phyloP scores from a whole-genome alignment of 192 early-diverging fungal genomes.

The Coemansia sp. region DNA sequence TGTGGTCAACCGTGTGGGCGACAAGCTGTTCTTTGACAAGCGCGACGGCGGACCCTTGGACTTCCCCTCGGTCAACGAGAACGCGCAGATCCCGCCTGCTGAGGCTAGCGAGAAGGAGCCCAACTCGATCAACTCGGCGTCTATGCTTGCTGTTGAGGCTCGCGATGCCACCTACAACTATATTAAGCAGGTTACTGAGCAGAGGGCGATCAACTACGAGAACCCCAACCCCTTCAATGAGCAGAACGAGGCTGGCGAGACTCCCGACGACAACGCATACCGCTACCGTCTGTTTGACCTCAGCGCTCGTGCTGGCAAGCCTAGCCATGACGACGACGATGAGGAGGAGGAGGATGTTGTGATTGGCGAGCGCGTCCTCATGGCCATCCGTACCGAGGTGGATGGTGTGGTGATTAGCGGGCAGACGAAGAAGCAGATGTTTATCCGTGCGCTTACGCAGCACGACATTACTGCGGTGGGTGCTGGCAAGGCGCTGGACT shows the following conservation, averaged over 20 bases:
- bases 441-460: constrained; percentile 87
- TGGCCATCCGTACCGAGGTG: constrained; percentile 88
- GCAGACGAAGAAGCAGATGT: constrained; percentile 58
- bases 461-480: constrained; percentile 87
- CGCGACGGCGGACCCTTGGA: constrained; percentile 81
- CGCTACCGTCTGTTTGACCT: constrained; percentile 90
- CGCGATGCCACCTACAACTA: constrained; percentile 87
- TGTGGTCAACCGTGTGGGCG: constrained; percentile 80
- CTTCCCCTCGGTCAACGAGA: constrained; percentile 93
- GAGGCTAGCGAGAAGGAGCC: constrained; percentile 86
- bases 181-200: constrained; percentile 72
- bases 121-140: constrained; percentile 76
- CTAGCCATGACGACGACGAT: not conserved
- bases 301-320: constrained; percentile 40
- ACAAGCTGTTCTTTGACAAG: constrained; percentile 91
- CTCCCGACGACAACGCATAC: constrained; percentile 69
- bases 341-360: constrained; percentile 59
- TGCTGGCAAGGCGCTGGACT: constrained; percentile 86
- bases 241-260: constrained; percentile 54
- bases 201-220: constrained; percentile 59
- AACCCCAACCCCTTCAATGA: constrained; percentile 77
- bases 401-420: constrained; percentile 73
- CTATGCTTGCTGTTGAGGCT: constrained; percentile 83
- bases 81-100: constrained; percentile 86
- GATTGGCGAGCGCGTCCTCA: constrained; percentile 55